Percentiles rank a stretch among this genome's conserved stretches.
Evolutionary conservation across 129 eudicot genomes (phyloP).

Genomic region (Flaveria robusta): DNA sequence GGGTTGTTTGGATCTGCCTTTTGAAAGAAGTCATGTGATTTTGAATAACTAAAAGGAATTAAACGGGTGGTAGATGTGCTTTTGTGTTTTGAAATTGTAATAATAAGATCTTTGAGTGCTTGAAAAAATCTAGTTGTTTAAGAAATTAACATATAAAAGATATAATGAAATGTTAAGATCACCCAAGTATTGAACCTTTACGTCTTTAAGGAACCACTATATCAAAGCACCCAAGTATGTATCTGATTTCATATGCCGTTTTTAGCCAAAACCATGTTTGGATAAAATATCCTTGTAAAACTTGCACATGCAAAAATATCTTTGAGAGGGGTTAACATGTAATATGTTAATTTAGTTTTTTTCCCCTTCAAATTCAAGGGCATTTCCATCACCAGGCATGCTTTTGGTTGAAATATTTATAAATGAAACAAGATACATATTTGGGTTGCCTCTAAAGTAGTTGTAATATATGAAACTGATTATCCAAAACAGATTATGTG

Average conservation of each 20-base stretch:
- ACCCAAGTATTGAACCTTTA: not conserved
- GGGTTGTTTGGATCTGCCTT: conserved; percentile 8
- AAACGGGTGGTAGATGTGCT: not conserved
- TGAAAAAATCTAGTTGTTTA: not conserved
- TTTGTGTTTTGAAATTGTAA: not conserved
- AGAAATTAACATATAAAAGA: not conserved
- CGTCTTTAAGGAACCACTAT: too few species aligned
- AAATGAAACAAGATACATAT: not conserved
- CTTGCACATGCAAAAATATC: not conserved
- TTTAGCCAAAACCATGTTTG: not conserved
- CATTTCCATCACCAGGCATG: too few species aligned
- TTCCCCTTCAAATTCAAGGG: too few species aligned
- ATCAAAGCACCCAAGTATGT: not conserved
- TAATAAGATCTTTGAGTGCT: not conserved
- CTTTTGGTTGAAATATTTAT: not conserved
- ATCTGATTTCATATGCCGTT: not conserved
- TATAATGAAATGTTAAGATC: not conserved
- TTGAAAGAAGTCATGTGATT: too few species aligned
- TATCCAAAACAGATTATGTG: not conserved
- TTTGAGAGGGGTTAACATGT: not conserved
- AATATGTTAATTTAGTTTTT: not conserved
- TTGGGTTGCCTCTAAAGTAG: not conserved
- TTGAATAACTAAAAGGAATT: not conserved
- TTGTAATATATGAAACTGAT: not conserved
- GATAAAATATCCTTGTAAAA: not conserved